Percentiles rank a stretch among this genome's conserved stretches.
Evolutionary conservation across 1,284 basidiomycete species (phyloP).

Genomic region (Pterula multifida): DNA sequence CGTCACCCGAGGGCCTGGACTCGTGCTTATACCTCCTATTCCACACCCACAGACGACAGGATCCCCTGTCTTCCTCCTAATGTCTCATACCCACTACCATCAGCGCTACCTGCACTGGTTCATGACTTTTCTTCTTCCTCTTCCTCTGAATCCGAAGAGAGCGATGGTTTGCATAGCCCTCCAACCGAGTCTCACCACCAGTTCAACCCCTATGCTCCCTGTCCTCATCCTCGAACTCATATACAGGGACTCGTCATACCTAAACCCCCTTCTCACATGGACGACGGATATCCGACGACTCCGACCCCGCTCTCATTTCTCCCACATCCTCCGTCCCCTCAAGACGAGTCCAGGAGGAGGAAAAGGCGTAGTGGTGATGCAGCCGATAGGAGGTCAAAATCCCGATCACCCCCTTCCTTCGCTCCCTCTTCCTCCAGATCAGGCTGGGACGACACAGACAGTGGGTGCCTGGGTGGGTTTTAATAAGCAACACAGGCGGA

Average conservation of each 20-base stretch:
- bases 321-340: background rate
- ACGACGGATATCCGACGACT: background rate
- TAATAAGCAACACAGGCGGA: background rate
- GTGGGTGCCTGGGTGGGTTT: background rate
- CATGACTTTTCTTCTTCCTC: slow-evolving; percentile 33
- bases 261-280: background rate
- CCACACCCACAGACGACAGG: slow-evolving; percentile 9
- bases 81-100: slow-evolving; percentile 4
- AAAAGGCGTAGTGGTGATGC: background rate
- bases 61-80: slow-evolving; percentile 15
- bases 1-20: slow-evolving; percentile 19
- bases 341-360: background rate
- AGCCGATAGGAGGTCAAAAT: background rate
- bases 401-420: background rate
- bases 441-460: background rate
- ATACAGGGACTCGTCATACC: background rate
- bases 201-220: slow-evolving; percentile 3
- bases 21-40: slow-evolving; percentile 8
- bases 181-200: slow-evolving; percentile 14
- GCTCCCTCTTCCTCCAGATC: background rate
- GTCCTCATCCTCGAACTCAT: background rate
- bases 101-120: slow-evolving; percentile 34
- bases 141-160: slow-evolving; percentile 46
- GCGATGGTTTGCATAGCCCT: slow-evolving; percentile 33
- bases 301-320: background rate